phyloP scores from a whole-genome alignment of 2,329 filamentous ascomycete species.

The Didymella exigua region DNA sequence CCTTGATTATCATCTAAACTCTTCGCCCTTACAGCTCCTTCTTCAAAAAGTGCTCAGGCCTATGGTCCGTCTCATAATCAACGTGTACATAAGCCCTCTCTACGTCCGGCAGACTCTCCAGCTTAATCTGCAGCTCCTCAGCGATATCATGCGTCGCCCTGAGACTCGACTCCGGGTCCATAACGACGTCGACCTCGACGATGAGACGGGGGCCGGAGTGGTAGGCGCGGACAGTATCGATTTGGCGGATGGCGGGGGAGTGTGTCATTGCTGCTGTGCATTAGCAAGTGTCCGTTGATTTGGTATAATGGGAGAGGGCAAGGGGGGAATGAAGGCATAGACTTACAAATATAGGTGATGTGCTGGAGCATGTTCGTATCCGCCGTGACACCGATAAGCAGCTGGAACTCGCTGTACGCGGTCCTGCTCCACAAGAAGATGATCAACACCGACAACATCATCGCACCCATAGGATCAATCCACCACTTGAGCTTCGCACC shows the following conservation, averaged over 20 bases:
- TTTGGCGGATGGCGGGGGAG: slow-evolving; percentile 75
- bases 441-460: slow-evolving; percentile 80
- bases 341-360: slow-evolving; percentile 86
- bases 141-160: slow-evolving; percentile 88
- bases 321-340: too few species aligned
- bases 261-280: slow-evolving; percentile 72
- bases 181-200: slow-evolving; percentile 95
- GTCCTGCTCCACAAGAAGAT: slow-evolving; percentile 81
- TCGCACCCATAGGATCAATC: slow-evolving; percentile 91
- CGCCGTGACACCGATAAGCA: slow-evolving; percentile 88
- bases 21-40: slow-evolving; percentile 70
- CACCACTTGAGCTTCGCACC: slow-evolving; percentile 90
- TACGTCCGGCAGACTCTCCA: slow-evolving; percentile 88
- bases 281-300: neutral
- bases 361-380: slow-evolving; percentile 86
- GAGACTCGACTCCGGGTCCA: slow-evolving; percentile 73
- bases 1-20: too few species aligned
- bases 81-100: slow-evolving; percentile 96
- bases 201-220: slow-evolving; percentile 87
- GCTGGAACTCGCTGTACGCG: slow-evolving; percentile 85
- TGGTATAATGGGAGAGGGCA: neutral
- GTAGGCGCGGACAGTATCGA: slow-evolving; percentile 95
- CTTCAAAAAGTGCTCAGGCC: slow-evolving; percentile 79
- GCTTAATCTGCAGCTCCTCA: slow-evolving; percentile 90
- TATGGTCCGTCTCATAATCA: slow-evolving; percentile 95